These are phyloP conservation scores for Priceomyces fermenticarens DNA, from an alignment of 805 yeast species.

Conservation along the genomic window DNA sequence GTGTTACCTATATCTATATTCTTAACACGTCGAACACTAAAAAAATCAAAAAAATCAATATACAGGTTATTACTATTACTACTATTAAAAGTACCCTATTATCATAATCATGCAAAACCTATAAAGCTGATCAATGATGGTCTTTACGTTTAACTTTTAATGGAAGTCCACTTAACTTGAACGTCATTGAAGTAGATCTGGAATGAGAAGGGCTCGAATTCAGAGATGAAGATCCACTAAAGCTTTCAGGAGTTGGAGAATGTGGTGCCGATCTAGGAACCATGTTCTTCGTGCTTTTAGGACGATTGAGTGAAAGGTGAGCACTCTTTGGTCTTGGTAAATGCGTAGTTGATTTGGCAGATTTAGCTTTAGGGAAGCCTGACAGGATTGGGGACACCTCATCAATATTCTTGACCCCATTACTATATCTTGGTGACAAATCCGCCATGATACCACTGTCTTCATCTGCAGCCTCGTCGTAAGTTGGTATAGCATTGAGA, in stretches of 20 bases:
- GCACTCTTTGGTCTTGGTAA: constrained; percentile 3
- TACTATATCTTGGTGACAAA: constrained; percentile 18
- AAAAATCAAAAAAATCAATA: not conserved
- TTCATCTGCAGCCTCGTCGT: constrained; percentile 37
- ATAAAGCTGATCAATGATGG: not conserved
- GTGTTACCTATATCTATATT: not conserved
- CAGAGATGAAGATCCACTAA: not conserved
- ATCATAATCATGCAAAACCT: no score
- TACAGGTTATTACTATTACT: constrained; percentile 1
- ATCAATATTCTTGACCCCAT: not conserved
- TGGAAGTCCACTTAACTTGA: constrained; percentile 4
- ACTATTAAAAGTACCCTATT: not conserved
- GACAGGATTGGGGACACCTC: not conserved
- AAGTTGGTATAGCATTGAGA: constrained; percentile 36
- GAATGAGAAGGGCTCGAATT: constrained; percentile 2
- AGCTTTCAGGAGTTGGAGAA: not conserved
- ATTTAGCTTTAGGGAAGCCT: not conserved
- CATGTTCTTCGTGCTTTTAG: no score
- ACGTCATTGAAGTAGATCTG: constrained; percentile 1
- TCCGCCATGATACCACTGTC: constrained; percentile 26
- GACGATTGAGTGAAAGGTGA: not conserved
- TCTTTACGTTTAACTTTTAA: not conserved
- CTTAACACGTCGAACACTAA: constrained; percentile 1
- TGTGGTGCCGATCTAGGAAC: not conserved
- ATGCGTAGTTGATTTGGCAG: not conserved